Conservation (phyloP, 805 yeast species). For the Metschnikowia cerradonensis region DNA sequence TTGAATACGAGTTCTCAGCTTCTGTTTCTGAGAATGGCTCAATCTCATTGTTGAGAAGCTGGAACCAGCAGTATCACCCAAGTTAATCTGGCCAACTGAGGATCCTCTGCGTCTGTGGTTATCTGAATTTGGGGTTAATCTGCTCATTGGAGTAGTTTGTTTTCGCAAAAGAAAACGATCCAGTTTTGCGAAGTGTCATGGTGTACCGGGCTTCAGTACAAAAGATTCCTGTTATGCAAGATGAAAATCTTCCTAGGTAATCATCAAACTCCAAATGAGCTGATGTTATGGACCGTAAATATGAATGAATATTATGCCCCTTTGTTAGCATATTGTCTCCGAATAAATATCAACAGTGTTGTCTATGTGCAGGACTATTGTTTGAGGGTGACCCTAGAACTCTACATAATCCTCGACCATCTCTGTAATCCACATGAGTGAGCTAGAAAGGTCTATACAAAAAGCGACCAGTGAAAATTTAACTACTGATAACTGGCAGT, state of each 20-base stretch:
- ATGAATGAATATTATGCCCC: neutral
- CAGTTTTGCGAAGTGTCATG: neutral
- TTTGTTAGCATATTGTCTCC: neutral
- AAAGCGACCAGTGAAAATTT: conserved; percentile 41
- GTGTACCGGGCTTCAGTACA: neutral
- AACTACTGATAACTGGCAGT: conserved; percentile 43
- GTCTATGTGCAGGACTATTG: neutral
- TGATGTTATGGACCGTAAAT: neutral
- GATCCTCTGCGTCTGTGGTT: conserved; percentile 48
- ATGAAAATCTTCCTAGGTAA: neutral
- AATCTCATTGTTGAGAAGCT: conserved; percentile 64
- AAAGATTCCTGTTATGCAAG: neutral
- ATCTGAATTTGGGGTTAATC: conserved; percentile 7
- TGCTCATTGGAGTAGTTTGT: conserved; percentile 9
- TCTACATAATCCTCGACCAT: neutral
- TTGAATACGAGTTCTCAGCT: conserved; percentile 28
- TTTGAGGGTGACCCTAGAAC: conserved; percentile 1
- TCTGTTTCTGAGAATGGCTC: conserved; percentile 36
- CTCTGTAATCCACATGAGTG: conserved; percentile 5
- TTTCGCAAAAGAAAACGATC: conserved; percentile 3
- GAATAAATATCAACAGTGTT: neutral
- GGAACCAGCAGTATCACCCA: conserved; percentile 71
- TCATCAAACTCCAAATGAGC: neutral
- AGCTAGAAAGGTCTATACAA: conserved; percentile 22
- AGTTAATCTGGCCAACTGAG: conserved; percentile 67